Evolutionary conservation across 768 basidiomycete genomes (phyloP).

Genomic region (Pulveroboletus ravenelii): DNA sequence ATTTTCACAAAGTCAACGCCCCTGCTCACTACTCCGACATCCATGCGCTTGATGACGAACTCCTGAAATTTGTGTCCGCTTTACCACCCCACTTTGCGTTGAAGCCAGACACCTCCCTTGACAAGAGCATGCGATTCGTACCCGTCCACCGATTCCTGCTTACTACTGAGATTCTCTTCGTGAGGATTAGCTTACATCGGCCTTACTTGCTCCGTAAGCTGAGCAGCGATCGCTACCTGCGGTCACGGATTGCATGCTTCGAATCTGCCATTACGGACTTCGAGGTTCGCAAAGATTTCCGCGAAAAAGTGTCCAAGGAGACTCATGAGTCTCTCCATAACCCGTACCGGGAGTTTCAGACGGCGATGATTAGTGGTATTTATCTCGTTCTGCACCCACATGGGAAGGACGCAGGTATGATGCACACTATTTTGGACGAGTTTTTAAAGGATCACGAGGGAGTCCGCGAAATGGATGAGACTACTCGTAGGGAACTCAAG

Average conservation of each 20-base stretch:
- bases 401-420: conserved; percentile 60
- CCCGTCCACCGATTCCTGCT: conserved; percentile 85
- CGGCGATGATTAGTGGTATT: conserved; percentile 85
- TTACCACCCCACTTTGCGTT: conserved; percentile 78
- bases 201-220: conserved; percentile 79
- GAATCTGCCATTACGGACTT: conserved; percentile 89
- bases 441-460: conserved; percentile 60
- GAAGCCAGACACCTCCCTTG: conserved; percentile 73
- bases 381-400: conserved; percentile 77
- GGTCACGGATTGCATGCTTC: conserved; percentile 83
- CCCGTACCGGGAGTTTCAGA: conserved; percentile 83
- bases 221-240: conserved; percentile 72
- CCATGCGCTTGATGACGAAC: conserved; percentile 73
- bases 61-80: conserved; percentile 67
- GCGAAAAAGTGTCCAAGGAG: conserved; percentile 56
- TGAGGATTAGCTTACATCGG: conserved; percentile 78
- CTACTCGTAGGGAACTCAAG: conserved; percentile 75
- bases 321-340: conserved; percentile 69
- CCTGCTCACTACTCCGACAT: conserved; percentile 83
- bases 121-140: conserved; percentile 59
- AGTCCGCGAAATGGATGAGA: conserved; percentile 69
- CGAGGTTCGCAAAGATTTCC: conserved; percentile 67
- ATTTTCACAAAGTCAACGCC: conserved; percentile 83
- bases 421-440: conserved; percentile 76
- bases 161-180: conserved; percentile 84